Evolutionary conservation across 1,284 basidiomycete species (phyloP), one percentile per base, ranked within the genome.

Genomic region (Microbotryum silenes-acaulis): DNA sequence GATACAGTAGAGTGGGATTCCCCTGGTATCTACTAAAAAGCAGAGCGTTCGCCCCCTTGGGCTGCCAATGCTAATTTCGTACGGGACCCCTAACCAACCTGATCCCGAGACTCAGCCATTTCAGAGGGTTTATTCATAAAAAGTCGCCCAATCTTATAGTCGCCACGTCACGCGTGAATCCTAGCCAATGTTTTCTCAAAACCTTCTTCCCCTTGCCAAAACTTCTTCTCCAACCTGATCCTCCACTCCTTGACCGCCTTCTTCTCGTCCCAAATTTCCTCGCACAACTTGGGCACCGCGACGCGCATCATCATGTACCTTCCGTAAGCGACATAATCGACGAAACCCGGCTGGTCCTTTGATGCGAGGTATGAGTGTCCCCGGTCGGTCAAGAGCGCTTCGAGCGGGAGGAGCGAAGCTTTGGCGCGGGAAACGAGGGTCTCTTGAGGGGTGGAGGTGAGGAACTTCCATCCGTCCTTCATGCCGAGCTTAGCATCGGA

Each of bases 141-240:
- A 42, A 42, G 14, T 3, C 2, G 14, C 14, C 12, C 16, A 12
- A 18, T 1, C 16, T 42, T 14, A 42, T 16, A 42, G 37, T 12
- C 12, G 16, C 37, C 14, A 3, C 37, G 3, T 42, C 37, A 42
- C 37, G 37, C 16, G 12, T 6, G 2, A 42, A 18, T 42, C 12
- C 37, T 42, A 18, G 37, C 14, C 37, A 42, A 42, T 12, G 16
- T 42, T 10, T 42, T 42, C 37, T 18, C 37, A 4, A 42, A 18
- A 14, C 37, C 37, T 42, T 42, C 14, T 18, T 42, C 16, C 14
- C 37, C 37, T 18, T 42, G 14, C 37, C 55, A 56, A 49, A 56
- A 74, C 57, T 68, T 78, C 57, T 20, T 77, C 9, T 73, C 74
- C 9, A 77, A 78, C 63, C 75, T 74, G 56, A 47, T 75, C 37